Evolutionary conservation across 1,284 basidiomycete genomes (phyloP), one percentile per base, ranked within the genome.

Genomic region (Ustilago vetiveriae): DNA sequence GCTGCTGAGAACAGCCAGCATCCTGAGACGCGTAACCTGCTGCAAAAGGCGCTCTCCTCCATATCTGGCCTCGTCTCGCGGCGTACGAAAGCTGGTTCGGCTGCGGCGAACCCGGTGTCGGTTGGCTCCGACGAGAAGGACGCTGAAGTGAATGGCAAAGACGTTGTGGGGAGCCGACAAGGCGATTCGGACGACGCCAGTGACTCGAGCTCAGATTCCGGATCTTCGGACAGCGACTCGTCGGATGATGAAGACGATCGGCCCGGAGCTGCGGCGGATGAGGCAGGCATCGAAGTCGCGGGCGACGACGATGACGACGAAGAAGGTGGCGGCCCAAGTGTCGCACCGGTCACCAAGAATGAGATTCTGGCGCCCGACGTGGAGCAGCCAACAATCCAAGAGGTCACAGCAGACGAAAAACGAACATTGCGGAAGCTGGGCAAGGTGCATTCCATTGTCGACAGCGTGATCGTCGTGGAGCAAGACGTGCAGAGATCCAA

Each of bases 391-490:
- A 1, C 70, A 0, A 39, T 75, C 4, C 37, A 62, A n/a, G 44
- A 68, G 26, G 35, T 76, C 6, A 38, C 58, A 9, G 49, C 58
- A 9, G 51, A 33, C 6, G 74, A 78, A 7, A 45, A 66, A n/a
- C 39, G 55, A 6, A 58, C 70, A 1, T 16, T 76, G 14, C 51
- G 66, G 14, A 66, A 56, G 27, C 65, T 81, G 9, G 79, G 79
- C 8, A 49, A 52, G 16, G 54, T 81, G 37, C 75, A 75, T 38
- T 80, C 78, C 9, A 75, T 81, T 38, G 75, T 81, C 14, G 74
- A 77, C 58, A 69, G 65, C 40, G 76, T 79, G 6, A 75, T 81
- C 0, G 72, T 81, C 3, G 54, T 81, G 11, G 75, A 74, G 41
- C 79, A 81, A 42, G 74, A 78, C 21, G 60, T 70, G 6, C 65